phyloP scores from a whole-genome alignment of 83 land plant species.

The Isoetes engelmannii region DNA sequence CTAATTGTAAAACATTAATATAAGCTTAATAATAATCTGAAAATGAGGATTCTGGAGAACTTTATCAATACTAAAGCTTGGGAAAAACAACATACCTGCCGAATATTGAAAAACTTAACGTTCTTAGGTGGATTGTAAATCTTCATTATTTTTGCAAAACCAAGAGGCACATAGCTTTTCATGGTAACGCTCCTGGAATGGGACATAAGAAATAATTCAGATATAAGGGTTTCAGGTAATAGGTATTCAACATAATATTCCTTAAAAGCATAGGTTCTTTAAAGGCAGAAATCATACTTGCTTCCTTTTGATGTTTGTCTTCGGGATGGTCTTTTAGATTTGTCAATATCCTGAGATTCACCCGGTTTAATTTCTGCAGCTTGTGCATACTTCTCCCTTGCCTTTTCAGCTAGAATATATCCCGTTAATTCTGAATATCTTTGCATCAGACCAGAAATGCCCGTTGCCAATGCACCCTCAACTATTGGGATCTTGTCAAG shows the following conservation, averaged over 20 bases:
- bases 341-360: background rate
- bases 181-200: constrained; percentile 12
- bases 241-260: too few relatives aligned
- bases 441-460: constrained; percentile 3
- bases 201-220: too few relatives aligned
- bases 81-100: constrained; percentile 20
- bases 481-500: constrained; percentile 16
- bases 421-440: constrained; percentile 18
- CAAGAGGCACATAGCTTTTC: constrained; percentile 28
- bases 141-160: constrained; percentile 43
- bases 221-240: too few relatives aligned
- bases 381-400: constrained; percentile 1
- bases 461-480: constrained; percentile 16
- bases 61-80: too few relatives aligned
- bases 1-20: too few relatives aligned
- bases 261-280: too few relatives aligned
- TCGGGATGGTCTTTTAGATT: too few relatives aligned
- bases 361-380: constrained; percentile 4
- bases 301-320: too few relatives aligned
- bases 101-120: constrained; percentile 32
- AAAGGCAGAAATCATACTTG: too few relatives aligned
- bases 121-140: constrained; percentile 32
- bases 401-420: constrained; percentile 5
- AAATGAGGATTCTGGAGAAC: too few relatives aligned
- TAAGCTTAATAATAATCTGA: too few relatives aligned